A percentile compares a stretch with the other conserved stretches of the same genome.
phyloP scores from a whole-genome alignment of 768 basidiomycete genomes.

The Macrolepiota fuliginosa region DNA sequence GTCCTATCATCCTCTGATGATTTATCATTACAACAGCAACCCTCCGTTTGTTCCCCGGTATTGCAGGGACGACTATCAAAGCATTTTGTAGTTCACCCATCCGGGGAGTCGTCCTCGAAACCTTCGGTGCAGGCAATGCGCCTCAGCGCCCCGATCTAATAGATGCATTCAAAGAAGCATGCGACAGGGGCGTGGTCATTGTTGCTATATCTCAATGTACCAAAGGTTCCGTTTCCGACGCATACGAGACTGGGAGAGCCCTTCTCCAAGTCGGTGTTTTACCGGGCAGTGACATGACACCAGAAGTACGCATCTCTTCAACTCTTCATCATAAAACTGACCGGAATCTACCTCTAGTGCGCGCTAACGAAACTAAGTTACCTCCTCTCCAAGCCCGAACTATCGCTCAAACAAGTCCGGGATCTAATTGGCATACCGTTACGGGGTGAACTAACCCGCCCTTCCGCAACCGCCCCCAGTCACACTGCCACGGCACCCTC shows the following conservation, averaged over 20 bases:
- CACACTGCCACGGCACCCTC: conserved; percentile 26
- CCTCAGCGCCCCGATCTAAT: conserved; percentile 79
- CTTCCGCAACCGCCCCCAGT: conserved; percentile 39
- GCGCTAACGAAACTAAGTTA: conserved; percentile 90
- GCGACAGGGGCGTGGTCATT: conserved; percentile 78
- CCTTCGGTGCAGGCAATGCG: conserved; percentile 92
- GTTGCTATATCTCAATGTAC: conserved; percentile 91
- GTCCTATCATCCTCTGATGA: conserved; percentile 3
- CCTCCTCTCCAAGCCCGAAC: conserved; percentile 82
- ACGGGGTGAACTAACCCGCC: conserved; percentile 82
- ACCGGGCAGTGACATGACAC: conserved; percentile 90
- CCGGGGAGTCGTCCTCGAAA: conserved; percentile 83
- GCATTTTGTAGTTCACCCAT: conserved; percentile 76
- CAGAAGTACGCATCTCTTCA: conserved; percentile 56
- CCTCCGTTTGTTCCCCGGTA: conserved; percentile 85
- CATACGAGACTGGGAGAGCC: conserved; percentile 76
- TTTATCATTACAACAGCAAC: conserved; percentile 54
- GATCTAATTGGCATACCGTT: conserved; percentile 73
- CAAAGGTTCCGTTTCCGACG: conserved; percentile 82
- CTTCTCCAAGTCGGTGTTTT: conserved; percentile 75
- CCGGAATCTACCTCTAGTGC: conserved; percentile 46
- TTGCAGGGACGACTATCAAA: conserved; percentile 67
- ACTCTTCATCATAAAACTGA: not conserved
- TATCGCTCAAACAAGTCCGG: conserved; percentile 66
- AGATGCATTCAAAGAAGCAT: conserved; percentile 75